Percentiles rank a stretch among this genome's conserved stretches.
phyloP scores from a whole-genome alignment of 345 rosid genomes.

The Syzygium aromaticum region DNA sequence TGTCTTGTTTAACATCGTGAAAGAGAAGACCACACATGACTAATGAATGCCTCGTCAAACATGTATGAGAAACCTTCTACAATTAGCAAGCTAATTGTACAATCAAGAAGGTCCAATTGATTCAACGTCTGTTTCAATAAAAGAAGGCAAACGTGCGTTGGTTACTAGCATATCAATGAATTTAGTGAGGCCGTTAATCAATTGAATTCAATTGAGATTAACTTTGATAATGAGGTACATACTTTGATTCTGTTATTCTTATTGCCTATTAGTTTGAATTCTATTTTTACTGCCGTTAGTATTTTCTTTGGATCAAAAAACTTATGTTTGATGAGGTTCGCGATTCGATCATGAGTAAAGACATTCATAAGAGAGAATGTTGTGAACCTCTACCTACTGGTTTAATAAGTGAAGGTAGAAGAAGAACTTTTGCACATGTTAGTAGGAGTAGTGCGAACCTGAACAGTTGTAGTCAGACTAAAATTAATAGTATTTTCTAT shows the following conservation, averaged over 20 bases:
- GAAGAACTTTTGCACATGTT: too few relatives aligned
- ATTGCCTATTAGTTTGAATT: not conserved
- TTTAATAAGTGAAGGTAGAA: too few relatives aligned
- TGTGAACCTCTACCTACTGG: too few relatives aligned
- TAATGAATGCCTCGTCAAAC: not conserved
- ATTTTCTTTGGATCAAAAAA: not conserved
- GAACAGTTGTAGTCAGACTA: too few relatives aligned
- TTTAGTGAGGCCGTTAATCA: not conserved
- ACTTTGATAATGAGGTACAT: not conserved
- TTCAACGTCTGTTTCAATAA: not conserved
- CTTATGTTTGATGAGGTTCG: accelerated
- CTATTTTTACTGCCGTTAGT: not conserved
- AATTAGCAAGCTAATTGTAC: not conserved
- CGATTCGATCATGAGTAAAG: not conserved
- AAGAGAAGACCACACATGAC: not conserved
- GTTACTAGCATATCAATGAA: not conserved
- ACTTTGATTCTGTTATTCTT: not conserved
- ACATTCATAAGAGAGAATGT: not conserved
- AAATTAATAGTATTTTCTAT: too few relatives aligned
- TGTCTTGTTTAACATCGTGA: not conserved
- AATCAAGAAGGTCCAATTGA: not conserved
- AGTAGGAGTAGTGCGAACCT: too few relatives aligned
- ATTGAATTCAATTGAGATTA: not conserved
- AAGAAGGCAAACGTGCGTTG: not conserved
- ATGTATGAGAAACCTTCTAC: not conserved